Base-by-base conservation (phyloP, 164 flowering plant species). In the Chimonanthus salicifolius region DNA sequence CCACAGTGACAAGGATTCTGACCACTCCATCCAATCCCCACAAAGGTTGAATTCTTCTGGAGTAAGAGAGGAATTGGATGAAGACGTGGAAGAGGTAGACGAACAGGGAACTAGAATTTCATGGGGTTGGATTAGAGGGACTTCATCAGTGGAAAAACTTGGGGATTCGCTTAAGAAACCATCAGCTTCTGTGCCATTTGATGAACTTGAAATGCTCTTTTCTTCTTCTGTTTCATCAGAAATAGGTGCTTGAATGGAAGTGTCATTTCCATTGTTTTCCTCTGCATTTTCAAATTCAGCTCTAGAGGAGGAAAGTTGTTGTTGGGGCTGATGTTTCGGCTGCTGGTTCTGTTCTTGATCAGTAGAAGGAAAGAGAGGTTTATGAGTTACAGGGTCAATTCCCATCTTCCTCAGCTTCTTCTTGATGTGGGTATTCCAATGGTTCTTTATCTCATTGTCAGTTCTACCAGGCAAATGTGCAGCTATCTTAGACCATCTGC, bases 351-450 rank as follows among this genome's bases (percentile, higher is more conserved):
- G 73, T 46, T 68, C 75, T 33, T 72, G 74, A 71, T 81, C 82
- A 54, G 50, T 18, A 5, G 77, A 18, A 11, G 75, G 15, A 21
- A 80, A 70, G 2, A 72, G 63, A 21, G 90, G 88, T 67, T 88
- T 85, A 80, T 88, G 94, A 68, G 91, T 89, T 18, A 83, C 76
- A 78, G 93, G 91, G 71, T 89, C 93, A 75, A 89, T 88, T 5
- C 93, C 93, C 93, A 89, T 87, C 75, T 89, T 89, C 78, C 63
- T 87, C 6, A 89, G 83, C 65, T 87, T 89, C 66, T 89, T 89
- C 83, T 89, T 89, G 77, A 89, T 89, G 84, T 89, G 93, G 64
- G 93, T 89, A 68, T 89, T 89, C 92, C 92, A 89, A 7, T 89
- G 91, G 70, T 89, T 89, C 77, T 89, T 89, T 47, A 89, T 89